A percentile compares a stretch with the other conserved stretches of the same genome.
Conservation (phyloP, 73 alveolate genomes). For the Paramecium tetraurelia region DNA sequence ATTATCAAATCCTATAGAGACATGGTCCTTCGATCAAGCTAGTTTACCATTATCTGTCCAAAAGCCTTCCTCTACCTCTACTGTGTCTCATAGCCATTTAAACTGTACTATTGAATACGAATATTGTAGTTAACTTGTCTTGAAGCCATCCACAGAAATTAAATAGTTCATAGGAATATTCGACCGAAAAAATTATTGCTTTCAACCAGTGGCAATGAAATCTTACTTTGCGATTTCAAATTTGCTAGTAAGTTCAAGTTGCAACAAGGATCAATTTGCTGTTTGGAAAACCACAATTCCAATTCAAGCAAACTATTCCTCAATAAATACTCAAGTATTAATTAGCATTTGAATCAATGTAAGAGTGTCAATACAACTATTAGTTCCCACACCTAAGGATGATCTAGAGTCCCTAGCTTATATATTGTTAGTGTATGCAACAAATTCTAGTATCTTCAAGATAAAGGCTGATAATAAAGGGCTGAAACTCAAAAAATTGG, state of each 20-base stretch:
- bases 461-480: background rate
- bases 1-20: background rate
- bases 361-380: background rate
- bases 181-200: slow-evolving; percentile 8
- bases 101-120: background rate
- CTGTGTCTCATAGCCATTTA: slow-evolving; percentile 17
- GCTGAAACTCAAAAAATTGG: background rate
- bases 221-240: background rate
- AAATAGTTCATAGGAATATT: slow-evolving; percentile 1
- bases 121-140: background rate
- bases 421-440: background rate
- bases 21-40: background rate
- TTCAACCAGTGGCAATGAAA: background rate
- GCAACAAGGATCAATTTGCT: background rate
- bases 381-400: slow-evolving; percentile 36
- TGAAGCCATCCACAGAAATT: background rate
- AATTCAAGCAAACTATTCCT: background rate
- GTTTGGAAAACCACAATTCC: background rate
- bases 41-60: background rate
- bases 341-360: background rate
- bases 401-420: slow-evolving; percentile 35
- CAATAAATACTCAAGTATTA: background rate
- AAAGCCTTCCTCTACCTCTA: background rate
- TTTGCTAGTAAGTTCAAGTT: background rate
- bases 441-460: background rate